Conservation (phyloP, 805 yeast species). For the Kodamaea jinghongensis region DNA sequence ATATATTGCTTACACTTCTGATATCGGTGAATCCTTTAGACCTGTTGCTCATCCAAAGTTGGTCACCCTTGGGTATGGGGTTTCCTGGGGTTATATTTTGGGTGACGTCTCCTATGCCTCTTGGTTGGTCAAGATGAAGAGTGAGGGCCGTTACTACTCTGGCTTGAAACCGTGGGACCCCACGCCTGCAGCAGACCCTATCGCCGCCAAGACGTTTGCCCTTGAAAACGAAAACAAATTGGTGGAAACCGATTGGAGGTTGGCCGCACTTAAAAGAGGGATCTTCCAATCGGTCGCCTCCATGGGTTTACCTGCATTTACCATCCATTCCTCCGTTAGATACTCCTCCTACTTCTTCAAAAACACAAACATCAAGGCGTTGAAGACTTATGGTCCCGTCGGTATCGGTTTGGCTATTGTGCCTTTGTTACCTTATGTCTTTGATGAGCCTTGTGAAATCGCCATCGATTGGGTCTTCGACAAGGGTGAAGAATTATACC, state of each 20-base stretch:
- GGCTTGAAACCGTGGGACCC: constrained; percentile 69
- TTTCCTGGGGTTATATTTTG: constrained; percentile 71
- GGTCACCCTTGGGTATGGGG: constrained; percentile 66
- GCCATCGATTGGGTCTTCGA: constrained; percentile 63
- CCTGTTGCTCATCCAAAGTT: constrained; percentile 71
- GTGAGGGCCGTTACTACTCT: constrained; percentile 60
- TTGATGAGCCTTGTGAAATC: constrained; percentile 80
- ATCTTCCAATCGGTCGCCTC: constrained; percentile 78
- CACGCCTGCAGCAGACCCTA: constrained; percentile 41
- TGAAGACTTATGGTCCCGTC: constrained; percentile 73
- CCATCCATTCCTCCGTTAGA: constrained; percentile 73
- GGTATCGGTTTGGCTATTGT: constrained; percentile 74
- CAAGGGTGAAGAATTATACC: constrained; percentile 39
- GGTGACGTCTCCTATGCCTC: constrained; percentile 75
- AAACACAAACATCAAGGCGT: constrained; percentile 44
- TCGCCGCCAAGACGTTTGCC: constrained; percentile 34
- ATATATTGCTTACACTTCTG: constrained; percentile 84
- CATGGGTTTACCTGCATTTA: constrained; percentile 85
- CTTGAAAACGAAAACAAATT: constrained; percentile 19
- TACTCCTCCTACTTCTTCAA: constrained; percentile 64
- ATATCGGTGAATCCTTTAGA: constrained; percentile 82
- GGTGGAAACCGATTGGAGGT: constrained; percentile 62
- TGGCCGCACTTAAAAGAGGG: constrained; percentile 67
- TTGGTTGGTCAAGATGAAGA: constrained; percentile 66
- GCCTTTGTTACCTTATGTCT: constrained; percentile 72